Percentiles rank a stretch among this genome's conserved stretches.
phyloP scores from a whole-genome alignment of 768 basidiomycete genomes.

The Cystobasidium onofrii region DNA sequence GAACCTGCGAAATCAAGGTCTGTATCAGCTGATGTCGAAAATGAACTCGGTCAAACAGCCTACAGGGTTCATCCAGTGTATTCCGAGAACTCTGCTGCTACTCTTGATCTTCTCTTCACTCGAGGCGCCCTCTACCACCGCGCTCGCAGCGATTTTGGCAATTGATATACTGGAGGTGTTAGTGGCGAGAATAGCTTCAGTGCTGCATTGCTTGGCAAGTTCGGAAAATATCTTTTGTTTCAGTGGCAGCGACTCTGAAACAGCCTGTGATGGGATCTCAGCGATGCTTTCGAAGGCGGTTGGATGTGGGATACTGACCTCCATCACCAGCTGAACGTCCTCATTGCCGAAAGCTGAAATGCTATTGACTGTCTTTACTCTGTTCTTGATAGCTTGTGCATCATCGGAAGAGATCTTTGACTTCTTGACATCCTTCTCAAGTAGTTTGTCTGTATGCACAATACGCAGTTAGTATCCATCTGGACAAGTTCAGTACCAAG shows the following conservation, averaged over 20 bases:
- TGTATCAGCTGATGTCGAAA: not conserved
- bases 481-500: not conserved
- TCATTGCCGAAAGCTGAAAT: conserved; percentile 54
- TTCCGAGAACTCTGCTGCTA: conserved; percentile 57
- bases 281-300: not conserved
- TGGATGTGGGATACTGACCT: conserved; percentile 51
- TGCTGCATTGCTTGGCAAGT: conserved; percentile 60
- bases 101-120: conserved; percentile 49
- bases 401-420: conserved; percentile 58
- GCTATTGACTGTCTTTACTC: conserved; percentile 56
- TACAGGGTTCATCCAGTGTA: conserved; percentile 11
- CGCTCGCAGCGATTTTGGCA: conserved; percentile 80
- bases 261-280: conserved; percentile 56
- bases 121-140: conserved; percentile 53
- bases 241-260: conserved; percentile 69
- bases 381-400: conserved; percentile 63
- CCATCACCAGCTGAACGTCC: conserved; percentile 84
- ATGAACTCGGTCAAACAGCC: not conserved
- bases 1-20: conserved; percentile 6
- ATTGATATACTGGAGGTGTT: conserved; percentile 94
- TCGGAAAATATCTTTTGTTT: conserved; percentile 69
- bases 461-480: too few species aligned
- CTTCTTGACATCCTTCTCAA: conserved; percentile 82
- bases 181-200: conserved; percentile 71
- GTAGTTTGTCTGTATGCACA: conserved; percentile 58